Conservation (phyloP, 768 basidiomycete genomes). For the Serendipita sp. region DNA sequence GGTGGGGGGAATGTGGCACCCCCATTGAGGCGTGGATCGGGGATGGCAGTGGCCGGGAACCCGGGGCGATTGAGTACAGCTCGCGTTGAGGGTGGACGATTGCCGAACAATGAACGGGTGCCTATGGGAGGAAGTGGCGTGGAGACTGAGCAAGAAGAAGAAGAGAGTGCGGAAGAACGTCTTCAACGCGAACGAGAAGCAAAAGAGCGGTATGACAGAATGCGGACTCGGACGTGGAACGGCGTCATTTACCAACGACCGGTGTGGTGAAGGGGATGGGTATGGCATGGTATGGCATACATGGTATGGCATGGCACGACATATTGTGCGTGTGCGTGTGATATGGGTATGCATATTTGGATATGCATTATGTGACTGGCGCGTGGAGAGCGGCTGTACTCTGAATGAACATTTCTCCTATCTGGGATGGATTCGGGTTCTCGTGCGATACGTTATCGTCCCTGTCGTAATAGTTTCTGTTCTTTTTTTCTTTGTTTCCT, state of each 20-base stretch:
- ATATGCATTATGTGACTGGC: too few relatives aligned
- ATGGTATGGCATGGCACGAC: not conserved
- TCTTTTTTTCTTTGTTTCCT: too few relatives aligned
- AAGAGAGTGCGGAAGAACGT: not conserved
- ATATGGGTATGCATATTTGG: too few relatives aligned
- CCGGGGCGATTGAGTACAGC: not conserved
- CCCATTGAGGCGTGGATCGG: not conserved
- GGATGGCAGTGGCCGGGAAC: too few relatives aligned
- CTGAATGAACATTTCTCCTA: too few relatives aligned
- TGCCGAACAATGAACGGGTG: not conserved
- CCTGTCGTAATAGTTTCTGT: too few relatives aligned
- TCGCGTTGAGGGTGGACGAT: not conserved
- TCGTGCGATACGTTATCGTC: too few relatives aligned
- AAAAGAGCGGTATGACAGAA: not conserved
- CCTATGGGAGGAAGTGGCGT: not conserved
- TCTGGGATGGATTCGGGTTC: too few relatives aligned
- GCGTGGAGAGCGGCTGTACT: too few relatives aligned
- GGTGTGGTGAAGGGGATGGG: not conserved
- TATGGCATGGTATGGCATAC: not conserved
- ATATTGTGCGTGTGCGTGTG: too few relatives aligned
- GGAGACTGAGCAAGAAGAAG: not conserved
- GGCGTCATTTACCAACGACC: slow-evolving; percentile 5
- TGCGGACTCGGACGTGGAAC: slow-evolving; percentile 4
- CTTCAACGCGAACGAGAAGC: not conserved
- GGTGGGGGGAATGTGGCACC: not conserved